Conservation (phyloP, 305 asterid species). For the Ilex paraguariensis region DNA sequence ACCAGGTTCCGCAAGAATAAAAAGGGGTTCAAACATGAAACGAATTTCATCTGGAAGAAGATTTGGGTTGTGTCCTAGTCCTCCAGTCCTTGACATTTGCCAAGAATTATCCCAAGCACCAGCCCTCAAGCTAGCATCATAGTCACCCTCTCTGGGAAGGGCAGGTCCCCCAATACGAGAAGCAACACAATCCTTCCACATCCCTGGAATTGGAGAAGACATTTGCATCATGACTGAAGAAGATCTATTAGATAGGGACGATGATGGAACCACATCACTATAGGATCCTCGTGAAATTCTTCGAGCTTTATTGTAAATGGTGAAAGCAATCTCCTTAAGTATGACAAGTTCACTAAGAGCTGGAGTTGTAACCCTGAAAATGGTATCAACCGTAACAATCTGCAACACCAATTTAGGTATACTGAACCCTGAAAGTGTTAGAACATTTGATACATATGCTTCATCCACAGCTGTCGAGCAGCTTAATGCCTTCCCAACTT, state of each 20-base stretch:
- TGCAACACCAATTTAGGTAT: conserved; percentile 94
- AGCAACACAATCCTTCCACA: conserved; percentile 96
- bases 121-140: conserved; percentile 83
- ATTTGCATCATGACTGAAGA: conserved; percentile 72
- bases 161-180: conserved; percentile 66
- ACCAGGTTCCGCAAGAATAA: conserved; percentile 94
- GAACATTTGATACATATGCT: conserved; percentile 70
- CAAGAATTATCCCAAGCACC: conserved; percentile 95
- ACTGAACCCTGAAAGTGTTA: conserved; percentile 85
- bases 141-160: conserved; percentile 85
- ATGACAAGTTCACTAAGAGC: conserved; percentile 73
- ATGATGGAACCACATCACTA: conserved; percentile 51
- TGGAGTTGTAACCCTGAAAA: conserved; percentile 92
- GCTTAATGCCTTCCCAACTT: conserved; percentile 94
- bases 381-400: conserved; percentile 94
- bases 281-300: conserved; percentile 73
- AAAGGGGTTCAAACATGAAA: conserved; percentile 94
- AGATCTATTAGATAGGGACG: conserved; percentile 60
- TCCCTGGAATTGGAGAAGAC: conserved; percentile 68
- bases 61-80: conserved; percentile 64
- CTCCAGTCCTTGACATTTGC: conserved; percentile 84
- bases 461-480: conserved; percentile 91
- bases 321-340: conserved; percentile 95
- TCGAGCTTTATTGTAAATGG: conserved; percentile 95
- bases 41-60: conserved; percentile 67